These are phyloP conservation scores for Fusarium ramigenum DNA, from an alignment of 2,329 filamentous ascomycete genomes.

Conservation along the genomic window DNA sequence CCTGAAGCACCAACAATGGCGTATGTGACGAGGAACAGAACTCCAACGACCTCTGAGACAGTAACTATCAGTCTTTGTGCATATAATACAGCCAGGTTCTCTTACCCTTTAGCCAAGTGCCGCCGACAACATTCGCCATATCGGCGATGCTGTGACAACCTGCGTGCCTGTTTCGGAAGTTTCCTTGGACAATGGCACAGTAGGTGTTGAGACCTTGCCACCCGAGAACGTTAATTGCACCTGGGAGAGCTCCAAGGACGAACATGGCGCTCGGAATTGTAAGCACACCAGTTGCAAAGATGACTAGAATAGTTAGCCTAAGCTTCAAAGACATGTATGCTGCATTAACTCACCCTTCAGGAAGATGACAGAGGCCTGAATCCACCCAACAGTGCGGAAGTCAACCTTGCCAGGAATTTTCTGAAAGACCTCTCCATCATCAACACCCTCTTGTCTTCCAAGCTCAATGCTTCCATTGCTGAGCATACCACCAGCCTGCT, in stretches of 20 bases:
- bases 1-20: constrained; percentile 65
- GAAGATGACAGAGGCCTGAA: constrained; percentile 59
- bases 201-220: constrained; percentile 55
- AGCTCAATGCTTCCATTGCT: constrained; percentile 30
- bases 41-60: constrained; percentile 58
- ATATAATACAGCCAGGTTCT: fast-evolving
- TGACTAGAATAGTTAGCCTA: constrained; percentile 39
- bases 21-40: constrained; percentile 66
- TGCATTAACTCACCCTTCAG: constrained; percentile 48
- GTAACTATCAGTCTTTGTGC: neutral
- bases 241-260: constrained; percentile 53
- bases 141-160: constrained; percentile 49
- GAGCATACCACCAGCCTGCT: constrained; percentile 10
- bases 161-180: constrained; percentile 51
- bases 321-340: fast-evolving
- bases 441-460: constrained; percentile 27
- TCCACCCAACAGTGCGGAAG: constrained; percentile 59
- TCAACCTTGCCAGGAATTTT: constrained; percentile 54
- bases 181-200: constrained; percentile 51
- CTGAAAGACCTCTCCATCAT: constrained; percentile 57
- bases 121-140: constrained; percentile 67
- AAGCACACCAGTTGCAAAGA: constrained; percentile 55
- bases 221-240: constrained; percentile 54
- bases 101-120: constrained; percentile 52
- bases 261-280: constrained; percentile 55